Evolutionary conservation across 2,329 filamentous ascomycete species (phyloP).

Genomic region (Chaetomium sp.): DNA sequence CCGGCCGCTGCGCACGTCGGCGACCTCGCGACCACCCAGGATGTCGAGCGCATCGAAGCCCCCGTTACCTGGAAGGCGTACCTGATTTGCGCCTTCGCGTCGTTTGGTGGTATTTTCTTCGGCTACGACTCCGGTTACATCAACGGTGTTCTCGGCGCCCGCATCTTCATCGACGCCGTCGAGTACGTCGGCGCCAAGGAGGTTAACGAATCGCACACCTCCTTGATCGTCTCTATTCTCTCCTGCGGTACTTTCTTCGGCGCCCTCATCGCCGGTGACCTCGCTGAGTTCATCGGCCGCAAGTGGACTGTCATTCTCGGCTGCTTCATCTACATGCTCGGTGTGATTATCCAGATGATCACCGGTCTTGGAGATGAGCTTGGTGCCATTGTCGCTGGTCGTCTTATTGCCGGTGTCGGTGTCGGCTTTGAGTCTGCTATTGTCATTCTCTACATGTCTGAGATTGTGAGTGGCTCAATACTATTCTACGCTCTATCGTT

Average conservation of each 20-base stretch:
- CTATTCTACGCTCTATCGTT: too few species aligned
- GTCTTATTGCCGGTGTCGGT: constrained; percentile 69
- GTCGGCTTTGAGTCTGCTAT: constrained; percentile 76
- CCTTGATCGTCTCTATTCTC: constrained; percentile 66
- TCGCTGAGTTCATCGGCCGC: constrained; percentile 69
- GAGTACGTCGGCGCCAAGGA: constrained; percentile 33
- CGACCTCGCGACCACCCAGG: constrained; percentile 37
- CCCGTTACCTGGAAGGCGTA: constrained; percentile 64
- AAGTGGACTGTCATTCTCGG: constrained; percentile 65
- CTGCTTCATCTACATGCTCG: constrained; percentile 64
- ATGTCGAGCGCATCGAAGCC: constrained; percentile 58
- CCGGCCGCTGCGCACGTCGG: constrained; percentile 11
- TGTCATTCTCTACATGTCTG: constrained; percentile 82
- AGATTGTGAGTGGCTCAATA: constrained; percentile 50
- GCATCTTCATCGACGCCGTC: constrained; percentile 47
- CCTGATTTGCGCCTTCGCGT: constrained; percentile 62
- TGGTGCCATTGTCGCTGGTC: constrained; percentile 62
- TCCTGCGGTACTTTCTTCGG: constrained; percentile 74
- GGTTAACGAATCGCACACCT: constrained; percentile 39
- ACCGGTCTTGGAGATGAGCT: constrained; percentile 42
- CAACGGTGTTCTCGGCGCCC: constrained; percentile 53
- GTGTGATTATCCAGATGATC: constrained; percentile 61
- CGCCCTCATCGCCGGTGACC: constrained; percentile 68
- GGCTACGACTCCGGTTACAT: constrained; percentile 76
- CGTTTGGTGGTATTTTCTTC: constrained; percentile 69